Conservation (phyloP, 1,139 yeast species). For the Candida sojae region DNA sequence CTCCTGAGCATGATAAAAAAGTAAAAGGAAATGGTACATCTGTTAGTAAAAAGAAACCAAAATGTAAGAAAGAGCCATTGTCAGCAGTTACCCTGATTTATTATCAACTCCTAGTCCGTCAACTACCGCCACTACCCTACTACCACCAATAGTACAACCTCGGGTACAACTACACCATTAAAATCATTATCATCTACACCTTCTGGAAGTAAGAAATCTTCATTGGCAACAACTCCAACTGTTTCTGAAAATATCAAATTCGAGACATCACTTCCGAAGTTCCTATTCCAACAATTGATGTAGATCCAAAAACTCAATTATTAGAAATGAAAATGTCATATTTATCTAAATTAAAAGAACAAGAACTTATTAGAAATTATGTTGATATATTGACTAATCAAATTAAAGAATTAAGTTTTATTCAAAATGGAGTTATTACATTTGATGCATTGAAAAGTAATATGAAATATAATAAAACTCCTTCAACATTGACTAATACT, state of each 20-base stretch:
- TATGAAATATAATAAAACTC: constrained; percentile 8
- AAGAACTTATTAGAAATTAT: constrained; percentile 45
- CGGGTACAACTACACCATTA: background rate
- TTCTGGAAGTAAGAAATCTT: background rate
- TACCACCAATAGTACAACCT: too few species aligned
- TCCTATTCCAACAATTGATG: constrained; percentile 15
- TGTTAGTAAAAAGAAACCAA: constrained; percentile 8
- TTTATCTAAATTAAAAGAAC: constrained; percentile 44
- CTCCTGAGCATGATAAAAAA: constrained; percentile 10
- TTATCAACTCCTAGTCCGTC: constrained; percentile 1
- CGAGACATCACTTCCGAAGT: constrained; percentile 8
- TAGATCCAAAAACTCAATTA: constrained; percentile 21
- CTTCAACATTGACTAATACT: constrained; percentile 9
- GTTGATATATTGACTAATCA: constrained; percentile 47
- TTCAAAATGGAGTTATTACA: constrained; percentile 49
- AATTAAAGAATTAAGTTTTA: constrained; percentile 47
- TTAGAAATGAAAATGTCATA: constrained; percentile 33
- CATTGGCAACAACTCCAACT: background rate
- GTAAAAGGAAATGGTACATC: background rate
- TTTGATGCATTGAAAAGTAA: constrained; percentile 39
- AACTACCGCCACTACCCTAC: background rate
- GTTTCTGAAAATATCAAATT: background rate
- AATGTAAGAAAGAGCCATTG: constrained; percentile 5
- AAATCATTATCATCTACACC: constrained; percentile 2
- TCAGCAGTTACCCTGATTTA: background rate